Conservation (phyloP, 352 stramenopile species). For the Phytophthora meadii region DNA sequence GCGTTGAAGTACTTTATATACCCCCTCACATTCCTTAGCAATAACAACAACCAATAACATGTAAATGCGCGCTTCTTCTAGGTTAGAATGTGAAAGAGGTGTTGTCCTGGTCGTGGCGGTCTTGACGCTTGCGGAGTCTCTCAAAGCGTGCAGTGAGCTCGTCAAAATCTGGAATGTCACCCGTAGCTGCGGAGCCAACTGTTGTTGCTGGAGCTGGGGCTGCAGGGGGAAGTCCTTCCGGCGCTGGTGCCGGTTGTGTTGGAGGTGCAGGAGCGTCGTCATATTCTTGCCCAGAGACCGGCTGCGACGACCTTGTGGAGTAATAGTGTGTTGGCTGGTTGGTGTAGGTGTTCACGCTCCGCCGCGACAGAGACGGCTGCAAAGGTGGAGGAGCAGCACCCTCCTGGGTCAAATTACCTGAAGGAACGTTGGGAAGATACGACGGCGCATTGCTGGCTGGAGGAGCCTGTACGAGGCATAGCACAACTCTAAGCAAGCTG, state of each 20-base stretch:
- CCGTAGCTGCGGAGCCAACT: conserved; percentile 35
- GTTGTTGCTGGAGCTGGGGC: conserved; percentile 13
- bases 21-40: too few relatives aligned
- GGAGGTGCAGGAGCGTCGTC: conserved; percentile 19
- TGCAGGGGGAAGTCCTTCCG: conserved; percentile 14
- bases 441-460: conserved; percentile 52
- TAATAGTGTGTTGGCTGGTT: conserved; percentile 51
- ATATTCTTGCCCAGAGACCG: conserved; percentile 13
- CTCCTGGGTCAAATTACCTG: conserved; percentile 31
- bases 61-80: background rate
- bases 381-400: conserved; percentile 19
- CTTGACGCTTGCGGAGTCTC: conserved; percentile 81
- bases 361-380: conserved; percentile 38
- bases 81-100: conserved; percentile 75
- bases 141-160: conserved; percentile 95
- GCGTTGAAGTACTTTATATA: too few relatives aligned
- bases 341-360: conserved; percentile 45
- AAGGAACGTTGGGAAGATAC: conserved; percentile 51
- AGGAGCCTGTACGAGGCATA: conserved; percentile 41
- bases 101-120: conserved; percentile 58
- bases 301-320: conserved; percentile 23
- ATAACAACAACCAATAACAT: too few relatives aligned
- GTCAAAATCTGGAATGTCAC: conserved; percentile 87
- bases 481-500: background rate
- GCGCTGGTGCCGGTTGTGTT: conserved; percentile 13